Evolutionary conservation across 306 rosid genomes (phyloP).

Genomic region (Castanea mollissima): DNA sequence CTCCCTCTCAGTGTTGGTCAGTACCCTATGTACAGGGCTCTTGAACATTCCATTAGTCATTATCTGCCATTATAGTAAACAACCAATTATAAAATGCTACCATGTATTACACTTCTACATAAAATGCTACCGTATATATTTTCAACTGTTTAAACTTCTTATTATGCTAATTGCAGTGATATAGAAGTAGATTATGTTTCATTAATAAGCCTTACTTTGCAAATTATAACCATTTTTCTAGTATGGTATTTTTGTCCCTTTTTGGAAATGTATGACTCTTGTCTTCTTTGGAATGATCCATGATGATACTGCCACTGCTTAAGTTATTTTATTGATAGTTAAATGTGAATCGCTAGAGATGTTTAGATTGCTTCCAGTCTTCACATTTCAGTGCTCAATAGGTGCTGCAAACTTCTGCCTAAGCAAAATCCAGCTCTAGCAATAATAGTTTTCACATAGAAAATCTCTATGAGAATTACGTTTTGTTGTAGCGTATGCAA

Average conservation of each 20-base stretch:
- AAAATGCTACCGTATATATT: no score
- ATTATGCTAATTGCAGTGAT: no score
- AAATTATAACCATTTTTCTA: no score
- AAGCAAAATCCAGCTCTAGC: neutral
- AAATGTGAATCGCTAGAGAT: no score
- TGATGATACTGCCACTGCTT: no score
- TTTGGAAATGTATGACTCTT: no score
- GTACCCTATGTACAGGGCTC: slow-evolving; percentile 46
- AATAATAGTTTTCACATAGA: neutral
- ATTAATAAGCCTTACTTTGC: neutral
- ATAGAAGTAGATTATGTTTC: neutral
- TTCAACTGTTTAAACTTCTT: no score
- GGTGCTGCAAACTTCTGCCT: neutral
- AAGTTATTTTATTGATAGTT: no score
- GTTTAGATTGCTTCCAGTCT: neutral
- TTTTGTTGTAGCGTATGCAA: neutral
- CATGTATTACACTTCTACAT: neutral
- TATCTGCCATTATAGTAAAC: slow-evolving; percentile 27
- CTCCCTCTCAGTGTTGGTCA: slow-evolving; percentile 40
- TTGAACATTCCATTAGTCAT: slow-evolving; percentile 49
- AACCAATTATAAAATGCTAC: neutral
- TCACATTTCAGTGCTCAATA: neutral
- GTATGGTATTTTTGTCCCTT: no score
- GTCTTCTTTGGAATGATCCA: no score
- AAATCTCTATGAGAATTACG: neutral